These are phyloP conservation scores for Brassica balearica DNA, from an alignment of 441 rosid genomes.

Conservation along the genomic window DNA sequence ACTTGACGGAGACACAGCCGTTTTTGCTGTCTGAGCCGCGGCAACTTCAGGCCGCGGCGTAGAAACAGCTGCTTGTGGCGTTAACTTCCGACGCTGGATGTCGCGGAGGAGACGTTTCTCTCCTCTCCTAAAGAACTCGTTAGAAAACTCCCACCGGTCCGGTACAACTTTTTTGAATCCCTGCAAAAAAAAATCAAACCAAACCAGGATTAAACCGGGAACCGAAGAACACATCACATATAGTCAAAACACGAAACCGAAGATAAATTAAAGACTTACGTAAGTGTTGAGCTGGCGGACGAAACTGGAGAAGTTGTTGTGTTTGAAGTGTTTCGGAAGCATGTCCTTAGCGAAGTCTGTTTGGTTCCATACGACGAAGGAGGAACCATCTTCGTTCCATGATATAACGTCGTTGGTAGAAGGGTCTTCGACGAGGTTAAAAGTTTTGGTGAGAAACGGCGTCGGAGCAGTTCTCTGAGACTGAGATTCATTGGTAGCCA, in stretches of 20 bases:
- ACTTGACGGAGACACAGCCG: constrained; percentile 55
- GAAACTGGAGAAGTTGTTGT: constrained; percentile 74
- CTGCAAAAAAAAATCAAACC: constrained; percentile 31
- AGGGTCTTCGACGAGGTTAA: constrained; percentile 60
- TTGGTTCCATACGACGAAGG: constrained; percentile 69
- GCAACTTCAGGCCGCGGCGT: not conserved
- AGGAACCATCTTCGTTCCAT: constrained; percentile 69
- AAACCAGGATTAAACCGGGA: not conserved
- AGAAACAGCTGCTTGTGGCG: constrained; percentile 11
- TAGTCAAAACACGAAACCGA: not conserved
- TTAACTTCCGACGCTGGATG: constrained; percentile 71
- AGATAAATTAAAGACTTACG: constrained; percentile 30
- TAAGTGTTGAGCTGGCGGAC: constrained; percentile 79
- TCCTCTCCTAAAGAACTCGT: constrained; percentile 63
- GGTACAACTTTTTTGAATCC: constrained; percentile 71
- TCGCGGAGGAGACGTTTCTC: constrained; percentile 66
- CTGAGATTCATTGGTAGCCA: constrained; percentile 45
- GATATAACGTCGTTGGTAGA: constrained; percentile 60
- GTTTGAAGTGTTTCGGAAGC: constrained; percentile 72
- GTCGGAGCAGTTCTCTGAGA: constrained; percentile 55
- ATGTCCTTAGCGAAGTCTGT: constrained; percentile 65
- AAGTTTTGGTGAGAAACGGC: constrained; percentile 67
- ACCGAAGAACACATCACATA: not conserved
- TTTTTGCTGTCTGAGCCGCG: constrained; percentile 23
- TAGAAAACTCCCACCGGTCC: constrained; percentile 80